Base-by-base conservation (phyloP, 331 rosid genomes). In the Saraca asoca region DNA sequence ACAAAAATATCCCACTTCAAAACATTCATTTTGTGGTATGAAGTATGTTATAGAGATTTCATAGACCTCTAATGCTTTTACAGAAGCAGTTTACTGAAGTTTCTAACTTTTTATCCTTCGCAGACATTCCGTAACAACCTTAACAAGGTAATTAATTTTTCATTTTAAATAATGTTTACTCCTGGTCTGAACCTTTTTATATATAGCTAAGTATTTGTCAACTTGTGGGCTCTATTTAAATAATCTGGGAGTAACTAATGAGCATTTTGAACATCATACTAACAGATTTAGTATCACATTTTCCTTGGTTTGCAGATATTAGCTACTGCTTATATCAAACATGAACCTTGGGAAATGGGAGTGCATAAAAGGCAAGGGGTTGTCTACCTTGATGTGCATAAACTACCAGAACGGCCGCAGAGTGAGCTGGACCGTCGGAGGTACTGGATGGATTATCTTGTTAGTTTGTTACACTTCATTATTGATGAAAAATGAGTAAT, bases 261-360 rank as follows among this genome's bases (percentile, higher is more conserved):
- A 33, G 34, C 16, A 66, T 33, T 51, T 16, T 31, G 18, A 61
- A 50, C 64, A 7, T 42, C 12, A 4, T 58, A 55, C 58, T 46
- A 14, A 42, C 24, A 33, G 53, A 56, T 31, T 69, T 16, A n/a
- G 20, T 58, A 29, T 45, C 49, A 17, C 42, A 62, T 34, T 48
- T 13, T 62, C 12, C 43, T 58, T 74, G 61, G 55, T 59, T 45
- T 58, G 62, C 76, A 93, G 98, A 93, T 93, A 81, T 19, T 93
- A 57, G 91, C 97, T 46, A 90, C 97, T 54, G 91, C 96, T 50
- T 90, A 93, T 80, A 77, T 85, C 68, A 81, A 90, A 13, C 82
- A 87, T 6, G 98, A 93, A 75, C 95, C 98, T 56, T 93, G 98
- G 98, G 98, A 88, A 71, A 93, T 93, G 98, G 98, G 98, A 51